phyloP scores from a whole-genome alignment of 2,329 filamentous ascomycete species.

The Coniochaeta ligniaria region DNA sequence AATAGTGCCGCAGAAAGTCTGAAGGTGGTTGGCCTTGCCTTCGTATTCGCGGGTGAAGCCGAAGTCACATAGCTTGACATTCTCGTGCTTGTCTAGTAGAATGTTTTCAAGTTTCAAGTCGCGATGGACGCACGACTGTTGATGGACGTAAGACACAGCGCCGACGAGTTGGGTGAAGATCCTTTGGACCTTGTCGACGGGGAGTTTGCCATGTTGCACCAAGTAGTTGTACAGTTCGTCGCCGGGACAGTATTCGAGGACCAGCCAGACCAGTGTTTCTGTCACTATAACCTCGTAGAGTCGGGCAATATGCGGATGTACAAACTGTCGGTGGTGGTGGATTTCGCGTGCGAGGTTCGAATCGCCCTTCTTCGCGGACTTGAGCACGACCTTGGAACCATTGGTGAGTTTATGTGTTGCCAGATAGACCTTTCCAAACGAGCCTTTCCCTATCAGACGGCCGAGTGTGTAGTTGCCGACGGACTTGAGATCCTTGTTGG shows the following conservation, averaged over 20 bases:
- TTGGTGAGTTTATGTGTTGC: slow-evolving; percentile 96
- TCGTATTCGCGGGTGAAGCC: slow-evolving; percentile 98
- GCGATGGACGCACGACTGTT: slow-evolving; percentile 90
- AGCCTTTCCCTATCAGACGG: slow-evolving; percentile 90
- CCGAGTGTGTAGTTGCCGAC: slow-evolving; percentile 95
- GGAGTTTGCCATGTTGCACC: slow-evolving; percentile 75
- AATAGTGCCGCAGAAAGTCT: slow-evolving; percentile 96
- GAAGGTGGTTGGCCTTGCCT: slow-evolving; percentile 85
- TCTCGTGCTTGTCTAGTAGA: slow-evolving; percentile 89
- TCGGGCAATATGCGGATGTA: slow-evolving; percentile 93
- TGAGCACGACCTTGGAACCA: slow-evolving; percentile 98
- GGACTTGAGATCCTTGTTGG: slow-evolving; percentile 79
- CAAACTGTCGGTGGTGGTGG: slow-evolving; percentile 95
- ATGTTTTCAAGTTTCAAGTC: slow-evolving; percentile 97
- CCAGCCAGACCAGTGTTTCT: slow-evolving; percentile 89
- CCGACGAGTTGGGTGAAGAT: slow-evolving; percentile 95
- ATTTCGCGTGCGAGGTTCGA: slow-evolving; percentile 95
- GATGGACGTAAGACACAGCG: slow-evolving; percentile 90
- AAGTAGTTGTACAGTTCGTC: slow-evolving; percentile 98
- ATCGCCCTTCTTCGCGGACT: slow-evolving; percentile 94
- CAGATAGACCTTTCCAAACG: slow-evolving; percentile 96
- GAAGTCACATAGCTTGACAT: slow-evolving; percentile 97
- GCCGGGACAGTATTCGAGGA: slow-evolving; percentile 91
- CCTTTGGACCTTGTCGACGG: slow-evolving; percentile 81
- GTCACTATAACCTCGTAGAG: slow-evolving; percentile 98